A percentile compares a stretch with the other conserved stretches of the same genome.
phyloP scores from a whole-genome alignment of 2,329 filamentous ascomycete genomes.

The Colletotrichum navitas region DNA sequence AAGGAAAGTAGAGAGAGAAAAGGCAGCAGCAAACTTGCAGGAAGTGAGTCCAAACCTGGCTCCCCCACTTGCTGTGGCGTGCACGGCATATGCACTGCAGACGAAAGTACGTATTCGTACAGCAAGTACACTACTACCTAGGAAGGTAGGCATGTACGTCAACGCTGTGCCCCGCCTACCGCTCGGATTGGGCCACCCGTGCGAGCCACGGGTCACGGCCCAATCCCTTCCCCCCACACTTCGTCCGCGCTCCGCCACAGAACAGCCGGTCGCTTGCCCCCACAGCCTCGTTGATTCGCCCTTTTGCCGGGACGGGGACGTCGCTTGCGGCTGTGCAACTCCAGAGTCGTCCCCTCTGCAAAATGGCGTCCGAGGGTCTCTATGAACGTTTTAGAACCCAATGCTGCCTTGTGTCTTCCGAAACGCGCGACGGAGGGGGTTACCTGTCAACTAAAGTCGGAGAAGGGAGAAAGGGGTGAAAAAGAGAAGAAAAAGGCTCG shows the following conservation, averaged over 20 bases:
- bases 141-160: constrained; percentile 20
- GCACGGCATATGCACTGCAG: not conserved
- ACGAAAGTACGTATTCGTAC: not conserved
- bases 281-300: constrained; percentile 17
- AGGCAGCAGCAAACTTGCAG: constrained; percentile 16
- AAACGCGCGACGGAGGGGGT: constrained; percentile 35
- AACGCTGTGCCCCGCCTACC: constrained; percentile 21
- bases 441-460: not conserved
- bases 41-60: constrained; percentile 14
- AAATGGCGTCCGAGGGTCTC: constrained; percentile 22
- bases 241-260: constrained; percentile 37
- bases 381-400: constrained; percentile 20
- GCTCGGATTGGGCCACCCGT: not conserved
- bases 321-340: constrained; percentile 36
- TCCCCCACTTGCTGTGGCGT: not conserved
- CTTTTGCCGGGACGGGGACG: constrained; percentile 8
- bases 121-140: not conserved
- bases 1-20: not conserved
- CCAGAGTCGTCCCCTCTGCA: not conserved
- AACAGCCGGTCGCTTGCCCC: not conserved
- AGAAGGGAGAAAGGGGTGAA: not conserved
- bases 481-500: not conserved
- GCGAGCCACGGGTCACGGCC: not conserved
- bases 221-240: constrained; percentile 5
- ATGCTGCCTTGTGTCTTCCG: constrained; percentile 13